Percentiles rank a stretch among this genome's conserved stretches.
Conservation (phyloP, 2,329 filamentous ascomycete species). For the Emergomyces orientalis region DNA sequence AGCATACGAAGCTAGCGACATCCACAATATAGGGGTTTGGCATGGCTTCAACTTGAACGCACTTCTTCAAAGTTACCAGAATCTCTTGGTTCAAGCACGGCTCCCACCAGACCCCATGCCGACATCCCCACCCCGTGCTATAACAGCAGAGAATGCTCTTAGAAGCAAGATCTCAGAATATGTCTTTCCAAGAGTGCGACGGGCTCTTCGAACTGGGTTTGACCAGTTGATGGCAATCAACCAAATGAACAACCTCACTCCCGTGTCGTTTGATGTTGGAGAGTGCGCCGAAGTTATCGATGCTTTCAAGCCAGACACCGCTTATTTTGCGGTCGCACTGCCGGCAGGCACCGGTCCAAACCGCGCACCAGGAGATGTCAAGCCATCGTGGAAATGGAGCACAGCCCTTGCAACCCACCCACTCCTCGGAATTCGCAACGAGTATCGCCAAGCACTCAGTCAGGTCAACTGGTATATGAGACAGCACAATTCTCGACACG, state of each 20-base stretch:
- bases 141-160: neutral
- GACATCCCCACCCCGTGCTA: neutral
- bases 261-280: neutral
- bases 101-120: neutral
- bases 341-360: neutral
- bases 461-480: conserved; percentile 6
- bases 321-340: conserved; percentile 1
- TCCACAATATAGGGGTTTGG: neutral
- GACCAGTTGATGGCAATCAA: neutral
- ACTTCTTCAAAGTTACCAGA: neutral
- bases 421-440: neutral
- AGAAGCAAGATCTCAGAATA: neutral
- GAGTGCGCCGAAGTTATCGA: neutral
- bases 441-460: conserved; percentile 4
- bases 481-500: conserved; percentile 4
- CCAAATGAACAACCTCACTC: neutral
- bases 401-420: neutral
- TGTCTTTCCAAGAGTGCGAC: neutral
- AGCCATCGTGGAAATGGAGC: conserved; percentile 5
- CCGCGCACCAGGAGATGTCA: conserved; percentile 1
- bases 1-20: neutral
- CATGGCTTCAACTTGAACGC: conserved; percentile 1
- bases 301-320: neutral
- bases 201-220: conserved; percentile 2
- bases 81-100: neutral